These are phyloP conservation scores for Monosporascus sp. DNA, from an alignment of 2,329 filamentous ascomycete species.

Conservation along the genomic window DNA sequence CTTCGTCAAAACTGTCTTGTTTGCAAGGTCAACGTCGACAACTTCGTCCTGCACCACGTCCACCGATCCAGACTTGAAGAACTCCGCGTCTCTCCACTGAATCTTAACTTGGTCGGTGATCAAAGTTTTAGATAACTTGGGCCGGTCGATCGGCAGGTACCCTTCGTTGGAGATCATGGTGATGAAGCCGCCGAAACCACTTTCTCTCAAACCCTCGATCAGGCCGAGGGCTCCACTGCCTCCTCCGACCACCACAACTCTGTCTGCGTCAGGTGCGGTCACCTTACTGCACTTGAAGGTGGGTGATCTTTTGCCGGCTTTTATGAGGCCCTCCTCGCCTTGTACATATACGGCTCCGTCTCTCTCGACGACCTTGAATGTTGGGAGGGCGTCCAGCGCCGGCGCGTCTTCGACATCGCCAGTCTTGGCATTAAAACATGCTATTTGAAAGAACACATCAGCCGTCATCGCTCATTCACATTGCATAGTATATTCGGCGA, in stretches of 20 bases:
- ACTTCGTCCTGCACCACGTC: constrained; percentile 60
- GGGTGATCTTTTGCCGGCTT: constrained; percentile 66
- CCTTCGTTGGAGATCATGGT: constrained; percentile 82
- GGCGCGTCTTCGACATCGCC: constrained; percentile 96
- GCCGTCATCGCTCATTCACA: no score
- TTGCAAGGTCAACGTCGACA: constrained; percentile 67
- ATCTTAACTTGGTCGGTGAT: constrained; percentile 76
- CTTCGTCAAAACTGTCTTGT: constrained; percentile 69
- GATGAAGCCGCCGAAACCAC: constrained; percentile 73
- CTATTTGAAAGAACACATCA: constrained; percentile 35
- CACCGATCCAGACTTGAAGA: constrained; percentile 62
- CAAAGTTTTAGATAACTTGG: constrained; percentile 92
- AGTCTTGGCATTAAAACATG: constrained; percentile 84
- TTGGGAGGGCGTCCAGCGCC: constrained; percentile 76
- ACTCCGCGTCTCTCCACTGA: constrained; percentile 68
- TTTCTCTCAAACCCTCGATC: constrained; percentile 75
- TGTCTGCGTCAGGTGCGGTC: constrained; percentile 46
- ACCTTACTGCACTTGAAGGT: constrained; percentile 63
- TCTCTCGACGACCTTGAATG: constrained; percentile 75
- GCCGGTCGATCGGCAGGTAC: constrained; percentile 83
- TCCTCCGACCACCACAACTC: constrained; percentile 81
- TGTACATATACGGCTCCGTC: constrained; percentile 80
- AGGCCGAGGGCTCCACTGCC: constrained; percentile 80
- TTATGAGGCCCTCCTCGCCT: constrained; percentile 73
- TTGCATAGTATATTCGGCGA: no score